Evolutionary conservation across 2,329 filamentous ascomycete species (phyloP), one percentile per base, ranked within the genome.

Genomic region (Pyricularia pennisetigena): DNA sequence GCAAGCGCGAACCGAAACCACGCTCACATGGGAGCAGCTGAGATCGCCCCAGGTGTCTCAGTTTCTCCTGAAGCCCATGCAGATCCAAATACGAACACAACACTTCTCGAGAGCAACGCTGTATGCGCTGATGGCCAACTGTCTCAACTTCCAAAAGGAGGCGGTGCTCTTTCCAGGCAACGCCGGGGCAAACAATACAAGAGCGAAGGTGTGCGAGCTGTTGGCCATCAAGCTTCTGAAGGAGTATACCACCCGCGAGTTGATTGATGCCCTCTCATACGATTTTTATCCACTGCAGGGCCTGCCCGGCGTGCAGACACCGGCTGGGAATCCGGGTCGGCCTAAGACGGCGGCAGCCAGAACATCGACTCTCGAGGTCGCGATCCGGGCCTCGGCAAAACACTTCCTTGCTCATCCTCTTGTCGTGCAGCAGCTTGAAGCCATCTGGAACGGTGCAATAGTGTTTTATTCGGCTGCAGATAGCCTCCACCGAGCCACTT

Each of bases 11-110:
- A 97, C 93, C 78, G 94, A 98, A 80, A 97, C 94, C 1, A 94
- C 93, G 0, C 81, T 98, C 66, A 90, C 93, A 20, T 98, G 94
- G 94, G 94, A 98, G 71, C 94, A 98, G 77, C 83, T 98, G 71
- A 88, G 94, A 71, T 97, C 93, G n/a, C 94, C 94, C 3, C 94
- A 98, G 76, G 90, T 98, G 68, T 97, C 93, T 20, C 94, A 97
- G 76, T 98, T 98, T 76, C 85, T 98, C 49, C 86, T 97, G 75
- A 97, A 97, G 81, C 94, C 94, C 2, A 95, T 97, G 82, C 93
- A 95, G 78, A 91, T 95, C 76, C 90, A 94, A 77, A 94, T 97
- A 71, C 88, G 90, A 70, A 83, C 87, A 20, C 88, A 91, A 67
- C 92, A 97, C 78, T 94, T 97, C 77, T 94, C 90, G 32, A 86